A percentile compares a stretch with the other conserved stretches of the same genome.
Conservation (phyloP, 306 rosid genomes). For the Gastrolobium bilobum region DNA sequence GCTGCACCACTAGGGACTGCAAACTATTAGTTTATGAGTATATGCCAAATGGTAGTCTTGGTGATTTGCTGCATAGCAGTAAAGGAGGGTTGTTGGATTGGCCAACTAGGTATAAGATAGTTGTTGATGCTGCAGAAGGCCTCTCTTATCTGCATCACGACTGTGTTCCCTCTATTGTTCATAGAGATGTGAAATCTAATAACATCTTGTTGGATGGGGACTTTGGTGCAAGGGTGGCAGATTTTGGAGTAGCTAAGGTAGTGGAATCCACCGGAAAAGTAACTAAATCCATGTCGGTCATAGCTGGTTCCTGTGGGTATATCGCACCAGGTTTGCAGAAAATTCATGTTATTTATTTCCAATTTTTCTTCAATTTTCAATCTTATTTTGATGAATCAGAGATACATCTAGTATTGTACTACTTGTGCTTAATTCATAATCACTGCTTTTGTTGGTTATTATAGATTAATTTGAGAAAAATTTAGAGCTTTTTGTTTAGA, state of each 20-base stretch:
- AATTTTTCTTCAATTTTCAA: conserved; percentile 19
- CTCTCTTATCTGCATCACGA: conserved; percentile 97
- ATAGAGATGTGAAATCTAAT: conserved; percentile 92
- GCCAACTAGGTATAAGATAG: conserved; percentile 88
- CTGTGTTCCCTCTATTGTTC: conserved; percentile 92
- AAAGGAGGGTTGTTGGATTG: conserved; percentile 89
- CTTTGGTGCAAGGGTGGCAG: conserved; percentile 88
- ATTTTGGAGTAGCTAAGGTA: conserved; percentile 89
- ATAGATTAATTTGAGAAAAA: not conserved
- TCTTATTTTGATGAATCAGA: conserved; percentile 23
- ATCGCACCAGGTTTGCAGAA: conserved; percentile 87
- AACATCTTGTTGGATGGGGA: conserved; percentile 89
- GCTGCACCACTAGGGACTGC: conserved; percentile 84
- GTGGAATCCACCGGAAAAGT: conserved; percentile 70
- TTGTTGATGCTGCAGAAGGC: conserved; percentile 92
- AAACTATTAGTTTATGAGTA: conserved; percentile 94
- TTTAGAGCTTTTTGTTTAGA: not conserved
- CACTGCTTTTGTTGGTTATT: not conserved
- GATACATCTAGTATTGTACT: not conserved
- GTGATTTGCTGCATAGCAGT: conserved; percentile 85
- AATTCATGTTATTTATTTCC: not conserved
- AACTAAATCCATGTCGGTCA: conserved; percentile 84
- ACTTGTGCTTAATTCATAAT: conserved; percentile 27
- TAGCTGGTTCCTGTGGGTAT: conserved; percentile 96
- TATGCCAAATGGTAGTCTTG: conserved; percentile 95